Percentiles rank a stretch among this genome's conserved stretches.
phyloP scores from a whole-genome alignment of 306 rosid genomes.

The Fagus crenata region DNA sequence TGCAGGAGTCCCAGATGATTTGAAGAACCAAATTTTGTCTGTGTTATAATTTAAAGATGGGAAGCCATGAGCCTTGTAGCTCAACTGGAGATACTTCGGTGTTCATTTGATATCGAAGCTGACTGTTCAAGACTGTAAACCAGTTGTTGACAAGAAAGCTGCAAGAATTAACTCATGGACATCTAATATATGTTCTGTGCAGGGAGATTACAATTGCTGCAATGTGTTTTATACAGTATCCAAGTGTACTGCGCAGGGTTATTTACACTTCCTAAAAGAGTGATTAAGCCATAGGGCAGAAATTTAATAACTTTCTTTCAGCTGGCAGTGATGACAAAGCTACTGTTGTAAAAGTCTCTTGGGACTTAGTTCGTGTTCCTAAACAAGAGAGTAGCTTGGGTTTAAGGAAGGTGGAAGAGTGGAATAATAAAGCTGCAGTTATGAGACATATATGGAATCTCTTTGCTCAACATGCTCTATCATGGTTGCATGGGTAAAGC shows the following conservation, averaged over 20 bases:
- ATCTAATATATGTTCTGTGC: neutral
- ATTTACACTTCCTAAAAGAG: neutral
- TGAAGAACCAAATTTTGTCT: neutral
- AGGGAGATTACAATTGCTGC: neutral
- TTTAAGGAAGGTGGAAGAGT: slow-evolving; percentile 2
- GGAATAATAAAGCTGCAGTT: neutral
- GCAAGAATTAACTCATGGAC: neutral
- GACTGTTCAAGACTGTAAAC: neutral
- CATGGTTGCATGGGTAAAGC: neutral
- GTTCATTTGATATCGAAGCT: neutral
- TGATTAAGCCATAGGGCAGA: neutral
- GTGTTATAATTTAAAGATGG: neutral
- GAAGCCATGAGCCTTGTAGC: neutral
- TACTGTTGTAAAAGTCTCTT: neutral
- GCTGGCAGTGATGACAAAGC: neutral
- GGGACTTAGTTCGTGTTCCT: neutral
- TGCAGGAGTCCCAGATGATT: neutral
- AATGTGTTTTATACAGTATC: neutral
- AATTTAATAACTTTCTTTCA: neutral
- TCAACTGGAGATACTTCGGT: neutral
- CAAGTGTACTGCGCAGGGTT: neutral
- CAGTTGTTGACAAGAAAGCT: neutral
- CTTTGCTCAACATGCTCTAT: neutral
- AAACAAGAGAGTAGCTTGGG: neutral
- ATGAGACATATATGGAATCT: neutral